Evolutionary conservation across 1,139 yeast species (phyloP).

Genomic region (Sugiyamaella castrensis): DNA sequence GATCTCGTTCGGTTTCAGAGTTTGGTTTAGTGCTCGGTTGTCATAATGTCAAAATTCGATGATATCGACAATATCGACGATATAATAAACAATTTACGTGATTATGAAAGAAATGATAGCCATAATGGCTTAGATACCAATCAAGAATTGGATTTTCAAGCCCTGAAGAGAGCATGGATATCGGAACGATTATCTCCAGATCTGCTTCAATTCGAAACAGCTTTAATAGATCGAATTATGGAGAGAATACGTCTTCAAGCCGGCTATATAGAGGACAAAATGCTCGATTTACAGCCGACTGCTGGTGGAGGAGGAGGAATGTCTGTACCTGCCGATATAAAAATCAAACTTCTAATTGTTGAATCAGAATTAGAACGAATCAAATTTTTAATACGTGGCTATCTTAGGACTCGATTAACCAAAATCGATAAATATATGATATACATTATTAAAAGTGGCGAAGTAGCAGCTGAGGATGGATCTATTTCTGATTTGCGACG

Average conservation of each 20-base stretch:
- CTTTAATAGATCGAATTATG: conserved; percentile 56
- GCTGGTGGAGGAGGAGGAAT: conserved; percentile 34
- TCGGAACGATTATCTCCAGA: conserved; percentile 86
- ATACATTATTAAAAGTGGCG: conserved; percentile 40
- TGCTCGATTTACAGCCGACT: conserved; percentile 47
- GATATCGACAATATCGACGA: conserved; percentile 28
- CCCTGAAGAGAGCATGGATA: conserved; percentile 67
- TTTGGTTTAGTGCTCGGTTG: no score
- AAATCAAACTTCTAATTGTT: conserved; percentile 73
- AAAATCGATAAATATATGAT: conserved; percentile 64
- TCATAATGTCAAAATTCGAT: background rate
- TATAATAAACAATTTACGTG: conserved; percentile 27
- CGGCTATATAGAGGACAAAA: conserved; percentile 62
- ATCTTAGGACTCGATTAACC: conserved; percentile 68
- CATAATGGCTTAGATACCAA: background rate
- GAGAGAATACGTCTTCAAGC: conserved; percentile 57
- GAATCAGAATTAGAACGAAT: conserved; percentile 91
- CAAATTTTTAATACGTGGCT: conserved; percentile 73
- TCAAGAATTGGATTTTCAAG: conserved; percentile 11
- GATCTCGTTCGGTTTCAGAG: no score
- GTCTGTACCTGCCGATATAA: conserved; percentile 50
- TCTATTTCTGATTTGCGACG: conserved; percentile 28
- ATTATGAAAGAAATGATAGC: conserved; percentile 13
- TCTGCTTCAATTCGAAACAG: conserved; percentile 64
- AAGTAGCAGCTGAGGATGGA: conserved; percentile 20